Base-by-base conservation (phyloP, 495 filamentous ascomycete species). In the Aspergillus ellipticus region DNA sequence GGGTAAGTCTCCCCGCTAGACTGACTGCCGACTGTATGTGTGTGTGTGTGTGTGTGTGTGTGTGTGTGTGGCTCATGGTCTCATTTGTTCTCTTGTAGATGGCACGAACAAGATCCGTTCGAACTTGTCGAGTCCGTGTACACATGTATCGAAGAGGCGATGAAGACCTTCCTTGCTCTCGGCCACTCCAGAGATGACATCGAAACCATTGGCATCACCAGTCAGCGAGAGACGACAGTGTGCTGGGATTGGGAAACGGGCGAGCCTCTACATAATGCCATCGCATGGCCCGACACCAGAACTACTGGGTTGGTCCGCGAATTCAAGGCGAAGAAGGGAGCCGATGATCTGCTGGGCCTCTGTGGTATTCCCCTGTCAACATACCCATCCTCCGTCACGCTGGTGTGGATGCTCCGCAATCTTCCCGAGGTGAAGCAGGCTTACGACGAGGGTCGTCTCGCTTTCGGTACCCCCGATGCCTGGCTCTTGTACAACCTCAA, bases 401-500 rank as follows among this genome's bases (percentile, higher is more conserved):
- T 97, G 22, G 70, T 90, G 43, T 97, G 92, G 92, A 76, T 97
- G 63, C 72, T 95, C 54, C 76, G 82, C 45, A 86, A 96, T 63
- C 78, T 88, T 10, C 79, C 85, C 10, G 78, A 78, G 37, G 89
- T 96, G 57, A 81, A 81, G 57, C 72, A 86, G 52, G 90, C 90
- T 0, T 92, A 96, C 68, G 86, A 93, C 20, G 85, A 87, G 37
- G 84, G 88, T 21, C 85, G 87, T 6, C 80, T 95, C 22, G 85
- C 89, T 19, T 96, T 97, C 61, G 92, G 93, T 42, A 96, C 93
- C n/a, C 86, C 96, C 53, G 93, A 97, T 67, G 85, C 86, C 1
- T 97, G 93, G 93, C 74, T 97, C 49, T 81, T 96, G 15, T 96
- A 92, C 71, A 86, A 88, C 63, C 80, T 97, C 37, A 96, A 96